Evolutionary conservation across 2,329 filamentous ascomycete genomes (phyloP).

Genomic region (Zopfia rhizophila): DNA sequence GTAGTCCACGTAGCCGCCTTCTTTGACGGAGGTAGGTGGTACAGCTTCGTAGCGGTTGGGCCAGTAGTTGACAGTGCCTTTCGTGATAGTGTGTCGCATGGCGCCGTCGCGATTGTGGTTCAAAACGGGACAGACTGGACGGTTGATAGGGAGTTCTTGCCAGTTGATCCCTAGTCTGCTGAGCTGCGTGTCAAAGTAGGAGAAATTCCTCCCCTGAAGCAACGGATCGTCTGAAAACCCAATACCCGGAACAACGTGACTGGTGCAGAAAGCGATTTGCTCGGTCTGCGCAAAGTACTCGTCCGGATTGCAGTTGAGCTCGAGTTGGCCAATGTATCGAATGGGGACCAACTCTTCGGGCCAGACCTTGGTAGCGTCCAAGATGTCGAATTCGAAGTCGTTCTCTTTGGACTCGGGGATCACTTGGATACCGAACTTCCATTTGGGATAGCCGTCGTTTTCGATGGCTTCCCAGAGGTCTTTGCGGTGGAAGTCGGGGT

Average conservation of each 20-base stretch:
- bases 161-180: constrained; percentile 78
- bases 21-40: constrained; percentile 69
- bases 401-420: constrained; percentile 77
- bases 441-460: constrained; percentile 75
- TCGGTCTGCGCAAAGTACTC: constrained; percentile 87
- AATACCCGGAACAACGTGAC: constrained; percentile 81
- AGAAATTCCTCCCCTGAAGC: constrained; percentile 76
- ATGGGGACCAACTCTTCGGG: constrained; percentile 80
- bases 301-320: constrained; percentile 82
- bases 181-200: constrained; percentile 74
- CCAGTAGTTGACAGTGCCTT: constrained; percentile 81
- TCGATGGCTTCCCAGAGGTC: constrained; percentile 80
- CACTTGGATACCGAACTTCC: constrained; percentile 85
- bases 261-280: constrained; percentile 84
- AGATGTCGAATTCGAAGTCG: constrained; percentile 85
- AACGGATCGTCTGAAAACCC: constrained; percentile 81
- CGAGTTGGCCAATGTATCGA: constrained; percentile 80
- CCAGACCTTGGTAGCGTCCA: constrained; percentile 89
- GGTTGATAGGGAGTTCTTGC: constrained; percentile 81
- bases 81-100: constrained; percentile 77
- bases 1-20: constrained; percentile 77
- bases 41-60: constrained; percentile 74
- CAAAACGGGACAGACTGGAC: constrained; percentile 78
- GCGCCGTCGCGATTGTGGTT: constrained; percentile 81
- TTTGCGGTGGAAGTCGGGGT: constrained; percentile 84